Base-by-base conservation (phyloP, 306 rosid genomes). In the Rosa rugosa region DNA sequence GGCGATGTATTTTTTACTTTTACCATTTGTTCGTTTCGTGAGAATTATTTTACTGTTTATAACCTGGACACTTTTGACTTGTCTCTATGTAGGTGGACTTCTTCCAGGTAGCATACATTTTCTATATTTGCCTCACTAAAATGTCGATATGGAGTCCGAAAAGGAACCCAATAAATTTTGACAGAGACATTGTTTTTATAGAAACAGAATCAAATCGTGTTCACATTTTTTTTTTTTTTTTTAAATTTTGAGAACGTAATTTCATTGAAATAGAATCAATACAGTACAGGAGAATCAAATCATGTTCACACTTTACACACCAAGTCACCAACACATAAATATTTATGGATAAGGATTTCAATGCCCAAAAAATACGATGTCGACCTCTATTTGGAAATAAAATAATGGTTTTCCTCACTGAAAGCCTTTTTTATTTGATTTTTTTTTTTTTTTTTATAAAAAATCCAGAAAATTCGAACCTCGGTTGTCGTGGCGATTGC, bases 401-500 rank as follows among this genome's bases (percentile, higher is more conserved):
- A 59, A 25, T 59, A 25, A 57, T 2, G 3, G 3, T 25, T 12
- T 62, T 62, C 50, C 1, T 41, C 25, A 8, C 44, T 1, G 20
- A 41, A 31, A 31, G 2, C 36, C 36, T 31, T 31, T 31, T 2
- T 31, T 2, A 31, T 31, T 31, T 31, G 20, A 41, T 2, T 41
- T 40, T 68, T 68, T 9, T 2, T 41, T 40, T 68, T 68, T 9
- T n/a, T 3, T 25, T 9, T 14, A 4, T 3, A 0, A 0, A 4
- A 18, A 53, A 5, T 53, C 17, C 41, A 12, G 68, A 62, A 31
- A 31, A 31, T 64, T 11, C 1, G 8, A 34, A 1, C 69, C 69
- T 34, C n/a, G 22, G 22, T 73, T 53, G 79, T 69, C 76, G 80
- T 79, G 86, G 83, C 64, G 31, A 72, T 2, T 42, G 74, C 53